Evolutionary conservation across 1,284 basidiomycete genomes (phyloP).

Genomic region (Jaminaea rosea): DNA sequence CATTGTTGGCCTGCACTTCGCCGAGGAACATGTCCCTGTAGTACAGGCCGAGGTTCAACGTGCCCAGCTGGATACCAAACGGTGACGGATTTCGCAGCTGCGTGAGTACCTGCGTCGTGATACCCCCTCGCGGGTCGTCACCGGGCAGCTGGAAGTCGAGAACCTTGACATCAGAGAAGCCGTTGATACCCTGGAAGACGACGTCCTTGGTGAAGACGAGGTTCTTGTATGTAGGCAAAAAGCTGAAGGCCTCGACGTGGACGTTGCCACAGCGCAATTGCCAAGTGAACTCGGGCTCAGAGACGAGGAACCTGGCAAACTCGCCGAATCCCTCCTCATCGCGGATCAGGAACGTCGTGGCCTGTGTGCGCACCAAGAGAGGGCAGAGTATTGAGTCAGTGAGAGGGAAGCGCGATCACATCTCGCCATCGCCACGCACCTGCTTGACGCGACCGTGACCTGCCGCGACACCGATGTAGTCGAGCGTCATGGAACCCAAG

Average conservation of each 20-base stretch:
- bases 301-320: constrained; percentile 55
- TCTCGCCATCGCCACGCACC: constrained; percentile 7
- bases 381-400: not conserved
- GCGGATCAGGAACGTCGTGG: constrained; percentile 43
- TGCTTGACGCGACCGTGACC: constrained; percentile 48
- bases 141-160: constrained; percentile 63
- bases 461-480: constrained; percentile 40
- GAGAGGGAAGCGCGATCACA: not conserved
- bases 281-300: constrained; percentile 64
- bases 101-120: constrained; percentile 59
- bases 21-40: constrained; percentile 61
- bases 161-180: constrained; percentile 58
- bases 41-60: constrained; percentile 59
- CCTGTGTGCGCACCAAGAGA: constrained; percentile 10
- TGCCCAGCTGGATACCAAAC: constrained; percentile 63
- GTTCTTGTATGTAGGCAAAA: constrained; percentile 38
- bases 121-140: constrained; percentile 62
- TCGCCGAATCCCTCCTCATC: constrained; percentile 40
- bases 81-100: constrained; percentile 62
- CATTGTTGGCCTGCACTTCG: constrained; percentile 49
- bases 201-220: constrained; percentile 31
- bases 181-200: constrained; percentile 57
- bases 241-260: constrained; percentile 58
- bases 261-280: constrained; percentile 56
- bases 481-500: constrained; percentile 37